Evolutionary conservation across 441 rosid genomes (phyloP).

Genomic region (Corymbia citriodora): DNA sequence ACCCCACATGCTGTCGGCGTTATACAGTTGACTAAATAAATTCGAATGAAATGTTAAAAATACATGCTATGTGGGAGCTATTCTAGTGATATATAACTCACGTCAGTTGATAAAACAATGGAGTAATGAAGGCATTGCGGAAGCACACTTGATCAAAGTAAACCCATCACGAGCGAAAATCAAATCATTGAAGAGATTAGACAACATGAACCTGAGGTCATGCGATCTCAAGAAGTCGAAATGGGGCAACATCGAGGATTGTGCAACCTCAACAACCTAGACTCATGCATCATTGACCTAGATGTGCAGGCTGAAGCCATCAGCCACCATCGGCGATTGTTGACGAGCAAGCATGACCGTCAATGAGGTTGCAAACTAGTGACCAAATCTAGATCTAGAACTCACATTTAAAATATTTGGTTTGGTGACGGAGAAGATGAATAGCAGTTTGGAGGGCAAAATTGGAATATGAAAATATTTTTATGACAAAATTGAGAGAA

Average conservation of each 20-base stretch:
- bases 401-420: neutral
- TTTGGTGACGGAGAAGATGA: neutral
- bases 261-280: neutral
- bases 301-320: neutral
- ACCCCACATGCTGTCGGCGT: no score
- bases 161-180: neutral
- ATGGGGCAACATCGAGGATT: neutral
- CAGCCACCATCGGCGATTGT: neutral
- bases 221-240: neutral
- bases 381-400: neutral
- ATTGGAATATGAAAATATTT: neutral
- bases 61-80: neutral
- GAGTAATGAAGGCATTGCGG: neutral
- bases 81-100: neutral
- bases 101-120: neutral
- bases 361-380: neutral
- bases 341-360: neutral
- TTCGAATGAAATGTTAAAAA: neutral
- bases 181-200: neutral
- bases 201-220: neutral
- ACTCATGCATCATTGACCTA: rapidly evolving
- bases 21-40: no score
- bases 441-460: neutral
- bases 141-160: neutral
- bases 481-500: neutral